Conservation (phyloP, 768 basidiomycete genomes). For the Amanita rubescens region DNA sequence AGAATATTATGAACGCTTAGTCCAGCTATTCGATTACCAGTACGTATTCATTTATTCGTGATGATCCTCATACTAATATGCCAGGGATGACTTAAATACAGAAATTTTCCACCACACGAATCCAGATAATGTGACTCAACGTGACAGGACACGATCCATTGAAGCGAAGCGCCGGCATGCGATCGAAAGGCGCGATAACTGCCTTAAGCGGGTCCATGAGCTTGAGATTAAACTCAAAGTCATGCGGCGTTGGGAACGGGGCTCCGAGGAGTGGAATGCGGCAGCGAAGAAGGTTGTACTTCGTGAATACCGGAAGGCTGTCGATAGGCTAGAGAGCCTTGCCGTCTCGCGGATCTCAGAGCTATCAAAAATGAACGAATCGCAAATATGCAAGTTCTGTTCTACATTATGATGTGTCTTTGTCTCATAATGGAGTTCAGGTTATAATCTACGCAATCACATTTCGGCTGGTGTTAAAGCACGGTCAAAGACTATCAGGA, state of each 20-base stretch:
- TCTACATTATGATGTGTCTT: background rate
- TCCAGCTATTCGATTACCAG: background rate
- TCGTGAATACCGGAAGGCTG: background rate
- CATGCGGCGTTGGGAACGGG: background rate
- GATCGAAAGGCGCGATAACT: background rate
- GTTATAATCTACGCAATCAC: background rate
- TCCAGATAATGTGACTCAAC: background rate
- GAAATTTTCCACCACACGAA: background rate
- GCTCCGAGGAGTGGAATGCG: background rate
- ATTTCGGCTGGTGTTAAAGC: background rate
- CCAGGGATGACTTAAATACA: background rate
- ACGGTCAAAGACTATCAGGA: slow-evolving; percentile 17
- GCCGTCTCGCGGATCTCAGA: slow-evolving; percentile 17
- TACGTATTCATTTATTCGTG: background rate
- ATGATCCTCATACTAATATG: too few relatives aligned
- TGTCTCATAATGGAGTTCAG: background rate
- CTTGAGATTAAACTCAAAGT: background rate
- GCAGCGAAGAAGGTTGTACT: background rate
- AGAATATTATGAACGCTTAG: slow-evolving; percentile 11
- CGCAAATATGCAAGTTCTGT: slow-evolving; percentile 19
- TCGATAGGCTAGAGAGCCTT: slow-evolving; percentile 14
- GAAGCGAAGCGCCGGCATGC: background rate
- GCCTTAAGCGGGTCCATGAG: background rate
- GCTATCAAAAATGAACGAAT: slow-evolving; percentile 17
- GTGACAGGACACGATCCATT: background rate